These are phyloP conservation scores for Takashimella koratensis DNA, from an alignment of 1,284 basidiomycete species.

Conservation along the genomic window DNA sequence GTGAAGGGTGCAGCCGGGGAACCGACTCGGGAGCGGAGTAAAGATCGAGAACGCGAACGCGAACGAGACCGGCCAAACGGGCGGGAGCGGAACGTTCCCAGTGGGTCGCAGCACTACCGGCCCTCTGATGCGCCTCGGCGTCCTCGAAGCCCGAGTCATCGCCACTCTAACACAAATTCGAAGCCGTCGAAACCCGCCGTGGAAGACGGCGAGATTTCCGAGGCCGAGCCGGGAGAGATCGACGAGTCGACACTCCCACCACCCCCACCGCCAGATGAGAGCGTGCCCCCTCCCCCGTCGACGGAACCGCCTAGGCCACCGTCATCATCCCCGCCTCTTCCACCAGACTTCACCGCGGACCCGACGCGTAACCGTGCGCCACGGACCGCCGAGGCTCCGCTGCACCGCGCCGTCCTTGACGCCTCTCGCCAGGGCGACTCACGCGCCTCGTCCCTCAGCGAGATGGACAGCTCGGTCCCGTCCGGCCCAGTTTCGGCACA, in stretches of 20 bases:
- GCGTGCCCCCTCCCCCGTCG: conserved; percentile 31
- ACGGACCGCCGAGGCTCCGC: conserved; percentile 17
- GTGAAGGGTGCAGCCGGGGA: too few species aligned
- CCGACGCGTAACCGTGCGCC: conserved; percentile 1
- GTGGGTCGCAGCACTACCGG: neutral
- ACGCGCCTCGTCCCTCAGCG: conserved; percentile 30
- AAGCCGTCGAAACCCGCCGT: neutral
- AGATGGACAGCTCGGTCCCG: conserved; percentile 15
- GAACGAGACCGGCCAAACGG: neutral
- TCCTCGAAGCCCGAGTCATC: neutral
- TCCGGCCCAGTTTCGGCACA: conserved; percentile 18
- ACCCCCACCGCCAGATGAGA: conserved; percentile 12
- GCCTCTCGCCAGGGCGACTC: conserved; percentile 2
- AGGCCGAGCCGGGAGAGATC: neutral
- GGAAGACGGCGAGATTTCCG: conserved; percentile 5
- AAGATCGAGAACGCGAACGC: neutral
- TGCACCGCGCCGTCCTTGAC: conserved; percentile 2
- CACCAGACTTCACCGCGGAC: conserved; percentile 5
- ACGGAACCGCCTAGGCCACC: conserved; percentile 40
- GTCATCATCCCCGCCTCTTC: conserved; percentile 21
- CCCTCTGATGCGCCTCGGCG: neutral
- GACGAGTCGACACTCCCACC: conserved; percentile 1
- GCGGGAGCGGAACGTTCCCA: too few species aligned
- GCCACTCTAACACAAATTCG: neutral
- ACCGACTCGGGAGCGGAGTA: too few species aligned